phyloP scores from a whole-genome alignment of 176 grass and related monocot species.

The Stipa capillata region DNA sequence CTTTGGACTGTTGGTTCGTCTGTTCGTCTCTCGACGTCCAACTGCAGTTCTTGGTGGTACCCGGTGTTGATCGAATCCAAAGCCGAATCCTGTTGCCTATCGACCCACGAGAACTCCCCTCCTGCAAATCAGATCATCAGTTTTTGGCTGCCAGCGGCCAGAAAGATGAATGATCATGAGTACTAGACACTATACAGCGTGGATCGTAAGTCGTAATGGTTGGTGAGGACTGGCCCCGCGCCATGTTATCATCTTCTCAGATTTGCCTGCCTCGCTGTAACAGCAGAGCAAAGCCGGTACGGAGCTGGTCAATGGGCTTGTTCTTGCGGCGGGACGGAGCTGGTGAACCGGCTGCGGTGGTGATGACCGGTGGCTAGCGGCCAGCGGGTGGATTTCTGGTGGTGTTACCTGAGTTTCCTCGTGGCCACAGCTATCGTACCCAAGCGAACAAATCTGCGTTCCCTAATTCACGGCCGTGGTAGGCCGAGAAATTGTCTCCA shows the following conservation, averaged over 20 bases:
- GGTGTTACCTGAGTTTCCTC: no score
- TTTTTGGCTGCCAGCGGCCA: not conserved
- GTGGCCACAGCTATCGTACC: no score
- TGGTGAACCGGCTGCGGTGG: not conserved
- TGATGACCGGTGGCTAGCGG: no score
- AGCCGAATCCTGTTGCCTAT: not conserved
- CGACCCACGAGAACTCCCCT: not conserved
- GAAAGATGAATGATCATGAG: not conserved
- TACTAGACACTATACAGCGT: not conserved
- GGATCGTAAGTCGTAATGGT: conserved; percentile 13
- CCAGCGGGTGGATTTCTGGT: no score
- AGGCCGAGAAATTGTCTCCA: not conserved
- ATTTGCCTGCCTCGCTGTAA: not conserved
- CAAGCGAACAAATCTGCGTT: not conserved
- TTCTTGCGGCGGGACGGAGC: not conserved
- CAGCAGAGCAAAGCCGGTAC: not conserved
- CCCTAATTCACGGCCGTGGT: not conserved
- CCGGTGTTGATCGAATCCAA: not conserved
- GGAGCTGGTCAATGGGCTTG: not conserved
- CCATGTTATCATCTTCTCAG: not conserved
- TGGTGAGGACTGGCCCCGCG: not conserved
- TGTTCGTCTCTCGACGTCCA: no score
- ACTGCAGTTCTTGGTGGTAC: no score
- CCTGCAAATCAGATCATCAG: not conserved
- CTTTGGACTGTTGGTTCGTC: no score